Evolutionary conservation across 495 filamentous ascomycete species (phyloP).

Genomic region (Tuber borchii): DNA sequence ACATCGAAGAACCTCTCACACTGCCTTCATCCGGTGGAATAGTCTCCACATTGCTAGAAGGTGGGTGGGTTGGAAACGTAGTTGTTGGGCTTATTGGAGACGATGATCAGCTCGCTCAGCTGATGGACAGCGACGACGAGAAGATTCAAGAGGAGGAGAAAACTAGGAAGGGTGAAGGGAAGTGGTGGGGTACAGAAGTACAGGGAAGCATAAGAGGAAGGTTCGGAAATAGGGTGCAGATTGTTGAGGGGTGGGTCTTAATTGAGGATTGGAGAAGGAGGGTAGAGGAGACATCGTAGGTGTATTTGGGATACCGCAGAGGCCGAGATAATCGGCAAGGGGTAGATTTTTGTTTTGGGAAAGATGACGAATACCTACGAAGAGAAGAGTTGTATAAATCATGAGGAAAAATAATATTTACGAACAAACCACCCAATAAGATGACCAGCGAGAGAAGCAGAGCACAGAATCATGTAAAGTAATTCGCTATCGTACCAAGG

Average conservation of each 20-base stretch:
- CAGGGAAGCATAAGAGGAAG: conserved; percentile 15
- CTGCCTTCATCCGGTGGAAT: conserved; percentile 12
- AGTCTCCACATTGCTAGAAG: conserved; percentile 22
- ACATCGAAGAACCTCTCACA: conserved; percentile 35
- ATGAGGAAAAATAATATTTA: conserved; percentile 6
- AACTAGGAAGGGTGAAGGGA: conserved; percentile 35
- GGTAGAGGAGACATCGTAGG: conserved; percentile 34
- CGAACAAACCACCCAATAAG: neutral
- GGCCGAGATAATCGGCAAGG: neutral
- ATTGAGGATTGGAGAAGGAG: conserved; percentile 39
- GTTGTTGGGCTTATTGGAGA: conserved; percentile 35
- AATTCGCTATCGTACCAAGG: neutral
- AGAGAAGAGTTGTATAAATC: neutral
- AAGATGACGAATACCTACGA: neutral
- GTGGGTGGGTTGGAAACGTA: conserved; percentile 23
- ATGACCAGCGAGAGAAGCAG: neutral
- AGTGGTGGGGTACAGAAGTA: conserved; percentile 33
- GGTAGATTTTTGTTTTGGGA: neutral
- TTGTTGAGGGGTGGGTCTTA: conserved; percentile 36
- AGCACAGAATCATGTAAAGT: neutral
- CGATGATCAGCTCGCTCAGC: conserved; percentile 29
- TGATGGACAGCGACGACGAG: conserved; percentile 34
- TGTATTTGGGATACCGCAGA: neutral
- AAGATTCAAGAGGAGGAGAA: conserved; percentile 15
- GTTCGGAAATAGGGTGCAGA: conserved; percentile 34